Evolutionary conservation across 1,284 basidiomycete species (phyloP).

Genomic region (Fistulinella cinereoalba): DNA sequence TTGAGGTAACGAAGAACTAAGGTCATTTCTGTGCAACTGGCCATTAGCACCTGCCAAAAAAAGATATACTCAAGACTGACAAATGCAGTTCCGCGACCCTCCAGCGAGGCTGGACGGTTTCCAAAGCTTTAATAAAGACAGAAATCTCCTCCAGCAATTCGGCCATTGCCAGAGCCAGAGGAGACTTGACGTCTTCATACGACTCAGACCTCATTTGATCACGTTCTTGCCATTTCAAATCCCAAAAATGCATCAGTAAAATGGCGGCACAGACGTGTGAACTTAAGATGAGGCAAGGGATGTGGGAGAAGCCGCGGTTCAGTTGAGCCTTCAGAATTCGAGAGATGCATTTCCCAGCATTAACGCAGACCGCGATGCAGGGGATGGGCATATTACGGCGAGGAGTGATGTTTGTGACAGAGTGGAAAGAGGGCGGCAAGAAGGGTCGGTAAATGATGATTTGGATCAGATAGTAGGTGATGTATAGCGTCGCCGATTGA

Average conservation of each 20-base stretch:
- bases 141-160: conserved; percentile 41
- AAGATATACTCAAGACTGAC: conserved; percentile 34
- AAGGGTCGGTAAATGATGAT: conserved; percentile 80
- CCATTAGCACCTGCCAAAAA: conserved; percentile 5
- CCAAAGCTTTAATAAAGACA: conserved; percentile 41
- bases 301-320: conserved; percentile 40
- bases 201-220: conserved; percentile 22
- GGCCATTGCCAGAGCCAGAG: conserved; percentile 38
- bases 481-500: conserved; percentile 67
- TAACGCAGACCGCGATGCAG: conserved; percentile 63
- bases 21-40: conserved; percentile 21
- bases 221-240: conserved; percentile 45
- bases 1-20: conserved; percentile 29
- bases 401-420: conserved; percentile 21
- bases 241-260: conserved; percentile 49
- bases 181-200: conserved; percentile 43
- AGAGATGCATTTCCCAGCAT: conserved; percentile 60
- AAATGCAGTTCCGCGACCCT: conserved; percentile 41
- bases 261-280: conserved; percentile 46
- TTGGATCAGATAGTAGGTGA: conserved; percentile 66
- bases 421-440: conserved; percentile 44
- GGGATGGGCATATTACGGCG: conserved; percentile 40
- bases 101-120: conserved; percentile 42
- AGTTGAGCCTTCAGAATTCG: conserved; percentile 57
- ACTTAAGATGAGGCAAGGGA: conserved; percentile 40